phyloP scores from a whole-genome alignment of 1,284 basidiomycete genomes.

The Tylopilus sp. region DNA sequence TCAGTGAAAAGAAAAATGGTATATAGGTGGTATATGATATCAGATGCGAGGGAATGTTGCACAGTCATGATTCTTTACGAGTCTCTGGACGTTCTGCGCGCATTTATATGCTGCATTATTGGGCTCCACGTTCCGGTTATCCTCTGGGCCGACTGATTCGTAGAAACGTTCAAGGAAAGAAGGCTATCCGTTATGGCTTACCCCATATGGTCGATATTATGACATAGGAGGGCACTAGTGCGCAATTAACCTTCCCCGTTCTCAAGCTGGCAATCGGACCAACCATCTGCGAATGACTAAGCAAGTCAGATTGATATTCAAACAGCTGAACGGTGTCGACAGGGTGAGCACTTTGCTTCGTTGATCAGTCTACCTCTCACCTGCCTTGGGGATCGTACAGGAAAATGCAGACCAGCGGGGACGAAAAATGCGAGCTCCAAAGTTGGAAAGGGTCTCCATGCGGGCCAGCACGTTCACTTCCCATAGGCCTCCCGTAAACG shows the following conservation, averaged over 20 bases:
- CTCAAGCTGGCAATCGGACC: too few species aligned
- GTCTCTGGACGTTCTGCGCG: neutral
- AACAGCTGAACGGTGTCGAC: too few species aligned
- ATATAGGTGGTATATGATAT: conserved; percentile 23
- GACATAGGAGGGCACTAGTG: neutral
- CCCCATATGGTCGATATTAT: too few species aligned
- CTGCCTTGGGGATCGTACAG: too few species aligned
- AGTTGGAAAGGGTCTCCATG: neutral
- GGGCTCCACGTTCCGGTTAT: neutral
- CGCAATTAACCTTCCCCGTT: neutral
- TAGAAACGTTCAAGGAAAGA: neutral
- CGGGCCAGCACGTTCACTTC: neutral
- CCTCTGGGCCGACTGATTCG: neutral
- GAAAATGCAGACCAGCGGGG: neutral
- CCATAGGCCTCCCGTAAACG: neutral
- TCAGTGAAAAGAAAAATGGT: conserved; percentile 42
- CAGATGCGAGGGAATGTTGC: conserved; percentile 5
- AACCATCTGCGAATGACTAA: too few species aligned
- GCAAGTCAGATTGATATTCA: too few species aligned
- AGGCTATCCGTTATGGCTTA: too few species aligned
- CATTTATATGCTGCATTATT: conserved; percentile 14
- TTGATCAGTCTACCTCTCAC: too few species aligned
- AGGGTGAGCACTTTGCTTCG: too few species aligned
- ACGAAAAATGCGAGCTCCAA: neutral
- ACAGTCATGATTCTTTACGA: conserved; percentile 17